phyloP scores from a whole-genome alignment of 2,329 filamentous ascomycete species.

The Leptosphaerulina australis region DNA sequence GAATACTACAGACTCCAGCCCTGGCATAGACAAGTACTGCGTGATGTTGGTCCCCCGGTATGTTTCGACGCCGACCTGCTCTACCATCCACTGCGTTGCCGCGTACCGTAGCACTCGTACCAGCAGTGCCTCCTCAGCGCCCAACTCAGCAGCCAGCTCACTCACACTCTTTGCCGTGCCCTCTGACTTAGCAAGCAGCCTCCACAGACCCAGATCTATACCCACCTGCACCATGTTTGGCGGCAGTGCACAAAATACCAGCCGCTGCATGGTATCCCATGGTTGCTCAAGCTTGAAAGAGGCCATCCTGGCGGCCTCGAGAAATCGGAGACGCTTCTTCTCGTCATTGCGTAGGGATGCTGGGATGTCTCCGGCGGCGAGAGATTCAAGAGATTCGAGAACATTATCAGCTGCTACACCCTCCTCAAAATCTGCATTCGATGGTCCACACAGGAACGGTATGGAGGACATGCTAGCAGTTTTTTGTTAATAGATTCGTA shows the following conservation, averaged over 20 bases:
- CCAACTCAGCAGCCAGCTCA: too few relatives aligned
- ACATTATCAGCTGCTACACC: too few relatives aligned
- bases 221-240: neutral
- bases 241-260: neutral
- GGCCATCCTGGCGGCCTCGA: neutral
- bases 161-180: too few relatives aligned
- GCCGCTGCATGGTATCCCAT: conserved; percentile 1
- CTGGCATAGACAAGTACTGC: neutral
- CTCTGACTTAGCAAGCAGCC: neutral
- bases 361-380: too few relatives aligned
- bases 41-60: neutral
- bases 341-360: neutral
- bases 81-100: neutral
- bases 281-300: neutral
- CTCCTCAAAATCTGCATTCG: too few relatives aligned
- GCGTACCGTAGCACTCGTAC: neutral
- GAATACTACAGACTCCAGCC: neutral
- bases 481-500: too few relatives aligned
- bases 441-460: too few relatives aligned
- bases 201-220: neutral
- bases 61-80: neutral
- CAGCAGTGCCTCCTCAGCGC: too few relatives aligned
- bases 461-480: too few relatives aligned
- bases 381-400: too few relatives aligned
- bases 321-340: neutral